A percentile compares a stretch with the other conserved stretches of the same genome.
Evolutionary conservation across 2,329 filamentous ascomycete genomes (phyloP).

Genomic region (Sphaerulina populicola): DNA sequence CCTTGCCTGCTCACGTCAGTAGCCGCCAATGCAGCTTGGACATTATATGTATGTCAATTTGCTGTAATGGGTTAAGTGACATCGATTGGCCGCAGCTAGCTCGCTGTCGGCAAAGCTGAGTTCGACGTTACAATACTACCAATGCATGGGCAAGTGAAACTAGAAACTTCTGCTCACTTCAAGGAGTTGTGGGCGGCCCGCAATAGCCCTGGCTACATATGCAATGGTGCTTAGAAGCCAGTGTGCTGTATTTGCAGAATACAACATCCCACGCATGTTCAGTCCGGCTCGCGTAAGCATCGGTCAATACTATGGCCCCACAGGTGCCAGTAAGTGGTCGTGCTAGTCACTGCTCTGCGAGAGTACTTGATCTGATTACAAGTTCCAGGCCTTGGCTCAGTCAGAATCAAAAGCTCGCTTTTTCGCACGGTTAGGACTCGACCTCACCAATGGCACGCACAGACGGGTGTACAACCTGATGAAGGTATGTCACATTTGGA

Average conservation of each 20-base stretch:
- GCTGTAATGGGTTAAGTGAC: neutral
- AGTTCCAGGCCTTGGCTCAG: slow-evolving; percentile 28
- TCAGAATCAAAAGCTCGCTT: slow-evolving; percentile 38
- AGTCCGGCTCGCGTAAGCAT: slow-evolving; percentile 1
- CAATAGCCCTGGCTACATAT: neutral
- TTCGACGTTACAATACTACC: neutral
- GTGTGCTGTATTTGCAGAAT: neutral
- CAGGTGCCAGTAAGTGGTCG: slow-evolving; percentile 6
- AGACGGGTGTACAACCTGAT: slow-evolving; percentile 35
- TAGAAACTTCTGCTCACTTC: neutral
- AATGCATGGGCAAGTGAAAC: slow-evolving; percentile 1
- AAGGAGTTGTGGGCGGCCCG: neutral
- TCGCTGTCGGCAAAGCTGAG: neutral
- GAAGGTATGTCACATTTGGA: slow-evolving; percentile 29
- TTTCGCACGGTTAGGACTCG: slow-evolving; percentile 35
- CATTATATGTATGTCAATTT: neutral
- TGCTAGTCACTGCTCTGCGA: neutral
- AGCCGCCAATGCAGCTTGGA: neutral
- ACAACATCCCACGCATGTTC: neutral
- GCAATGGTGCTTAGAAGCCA: slow-evolving; percentile 1
- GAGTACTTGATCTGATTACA: neutral
- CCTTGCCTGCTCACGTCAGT: neutral
- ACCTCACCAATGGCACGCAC: slow-evolving; percentile 30
- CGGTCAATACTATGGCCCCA: slow-evolving; percentile 8
- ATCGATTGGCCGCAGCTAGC: neutral